phyloP scores from a whole-genome alignment of 208 protist species.

The Acanthamoeba quina region DNA sequence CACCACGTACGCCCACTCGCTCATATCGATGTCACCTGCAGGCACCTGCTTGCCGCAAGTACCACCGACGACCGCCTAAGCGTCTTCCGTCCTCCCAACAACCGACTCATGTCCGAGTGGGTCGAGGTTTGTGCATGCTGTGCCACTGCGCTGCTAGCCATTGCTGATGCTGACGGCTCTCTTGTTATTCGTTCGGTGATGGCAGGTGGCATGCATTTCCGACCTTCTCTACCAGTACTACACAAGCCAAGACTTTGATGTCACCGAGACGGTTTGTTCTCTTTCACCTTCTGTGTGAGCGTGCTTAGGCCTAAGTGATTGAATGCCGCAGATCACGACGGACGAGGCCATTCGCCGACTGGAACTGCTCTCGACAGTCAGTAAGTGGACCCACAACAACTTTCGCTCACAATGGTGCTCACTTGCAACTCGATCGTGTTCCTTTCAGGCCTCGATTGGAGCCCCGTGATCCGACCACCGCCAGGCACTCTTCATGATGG shows the following conservation, averaged over 20 bases:
- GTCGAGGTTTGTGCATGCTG: background rate
- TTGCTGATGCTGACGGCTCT: background rate
- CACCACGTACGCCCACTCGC: background rate
- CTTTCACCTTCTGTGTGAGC: background rate
- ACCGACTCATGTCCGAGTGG: conserved; percentile 26
- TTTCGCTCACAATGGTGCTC: too few species aligned
- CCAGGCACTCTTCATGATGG: too few species aligned
- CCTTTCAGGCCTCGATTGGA: conserved; percentile 41
- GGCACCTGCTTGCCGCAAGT: background rate
- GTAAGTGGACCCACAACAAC: background rate
- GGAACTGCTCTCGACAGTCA: conserved; percentile 34
- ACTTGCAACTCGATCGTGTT: too few species aligned
- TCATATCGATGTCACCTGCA: background rate
- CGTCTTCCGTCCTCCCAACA: conserved; percentile 27
- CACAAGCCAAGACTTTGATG: background rate
- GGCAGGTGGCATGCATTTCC: background rate
- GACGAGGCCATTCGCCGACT: background rate
- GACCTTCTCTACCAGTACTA: background rate
- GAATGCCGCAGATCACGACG: background rate
- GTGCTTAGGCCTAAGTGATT: background rate
- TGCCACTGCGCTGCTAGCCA: too few species aligned
- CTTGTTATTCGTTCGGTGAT: background rate
- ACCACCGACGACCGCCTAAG: conserved; percentile 21
- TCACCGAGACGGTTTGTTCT: background rate
- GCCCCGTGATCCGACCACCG: conserved; percentile 22